Conservation (phyloP, 768 basidiomycete genomes). For the Lactarius quietus region DNA sequence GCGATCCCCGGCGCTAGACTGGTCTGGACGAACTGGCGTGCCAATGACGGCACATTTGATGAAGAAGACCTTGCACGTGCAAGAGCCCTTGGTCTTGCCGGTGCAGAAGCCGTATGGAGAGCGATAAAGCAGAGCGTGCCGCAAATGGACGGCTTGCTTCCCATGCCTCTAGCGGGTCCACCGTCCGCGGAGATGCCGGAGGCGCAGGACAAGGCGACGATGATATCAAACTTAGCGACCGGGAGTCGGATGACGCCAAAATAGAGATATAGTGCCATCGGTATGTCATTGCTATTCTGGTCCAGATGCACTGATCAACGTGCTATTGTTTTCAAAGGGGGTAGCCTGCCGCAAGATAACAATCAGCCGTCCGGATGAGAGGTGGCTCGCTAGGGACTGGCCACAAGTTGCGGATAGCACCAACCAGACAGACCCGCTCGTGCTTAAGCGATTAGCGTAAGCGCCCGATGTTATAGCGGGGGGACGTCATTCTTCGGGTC, state of each 20-base stretch:
- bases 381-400: not conserved
- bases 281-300: not conserved
- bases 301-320: not conserved
- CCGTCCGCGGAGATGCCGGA: not conserved
- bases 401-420: not conserved
- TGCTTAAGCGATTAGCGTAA: not conserved
- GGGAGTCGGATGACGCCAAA: conserved; percentile 37
- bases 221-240: conserved; percentile 13
- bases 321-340: not conserved
- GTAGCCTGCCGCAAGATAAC: not conserved
- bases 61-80: conserved; percentile 43
- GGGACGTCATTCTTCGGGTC: not conserved
- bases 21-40: conserved; percentile 59
- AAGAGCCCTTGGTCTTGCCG: conserved; percentile 45
- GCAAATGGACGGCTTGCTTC: conserved; percentile 23
- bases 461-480: not conserved
- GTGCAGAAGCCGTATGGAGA: conserved; percentile 46
- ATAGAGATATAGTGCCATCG: conserved; percentile 41
- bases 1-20: conserved; percentile 26
- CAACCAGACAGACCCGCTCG: not conserved
- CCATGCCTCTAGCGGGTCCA: not conserved
- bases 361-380: not conserved
- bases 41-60: conserved; percentile 36
- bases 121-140: conserved; percentile 44
- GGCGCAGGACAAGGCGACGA: conserved; percentile 12